Base-by-base conservation (phyloP, 2,329 filamentous ascomycete genomes). In the Pseudogymnoascus sp. region DNA sequence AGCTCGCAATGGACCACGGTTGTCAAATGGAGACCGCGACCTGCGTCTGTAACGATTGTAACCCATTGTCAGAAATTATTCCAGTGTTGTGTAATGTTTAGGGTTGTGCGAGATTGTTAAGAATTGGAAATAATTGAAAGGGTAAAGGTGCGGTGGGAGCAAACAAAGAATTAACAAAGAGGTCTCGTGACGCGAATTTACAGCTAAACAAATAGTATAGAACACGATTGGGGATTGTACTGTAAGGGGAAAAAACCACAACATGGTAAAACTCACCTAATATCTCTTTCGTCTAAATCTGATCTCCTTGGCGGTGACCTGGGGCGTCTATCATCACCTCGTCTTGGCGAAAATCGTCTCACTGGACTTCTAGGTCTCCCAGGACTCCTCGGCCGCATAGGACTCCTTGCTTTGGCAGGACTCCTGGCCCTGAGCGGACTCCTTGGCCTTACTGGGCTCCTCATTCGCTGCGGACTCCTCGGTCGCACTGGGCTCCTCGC, bases 401-500 rank as follows among this genome's bases (percentile, higher is more conserved):
- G 58, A 16, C 58, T 59, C 33, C 58, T 75, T 58, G 76, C 75
- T 64, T 78, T 74, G 61, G 70, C 77, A 72, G 79, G 74, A 73
- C 61, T 74, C 66, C 64, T 64, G 61, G 68, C 68, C 63, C 76
- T 77, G 63, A 72, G 30, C 74, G 72, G 63, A 70, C 59, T 62
- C 33, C 62, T 62, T 9, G 60, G 60, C 41, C 62, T 39, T 8
- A 38, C 42, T 33, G 35, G 60, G 60, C 60, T 61, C 12, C 60
- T 61, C 28, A 14, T 45, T 4, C 60, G 38, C 39, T 42, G 60
- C 22, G 60, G 41, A 6, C 35, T 61, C 39, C 59, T 61, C 14
- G 28, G 39, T 16, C 25, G 36, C 11, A 36, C 58, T n/a, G 42
- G 28, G 22, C 30, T 16, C 42, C 63, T 61, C 16, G 59, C 58